Conservation (phyloP, 192 early-diverging fungal genomes). For the Podila epigama region DNA sequence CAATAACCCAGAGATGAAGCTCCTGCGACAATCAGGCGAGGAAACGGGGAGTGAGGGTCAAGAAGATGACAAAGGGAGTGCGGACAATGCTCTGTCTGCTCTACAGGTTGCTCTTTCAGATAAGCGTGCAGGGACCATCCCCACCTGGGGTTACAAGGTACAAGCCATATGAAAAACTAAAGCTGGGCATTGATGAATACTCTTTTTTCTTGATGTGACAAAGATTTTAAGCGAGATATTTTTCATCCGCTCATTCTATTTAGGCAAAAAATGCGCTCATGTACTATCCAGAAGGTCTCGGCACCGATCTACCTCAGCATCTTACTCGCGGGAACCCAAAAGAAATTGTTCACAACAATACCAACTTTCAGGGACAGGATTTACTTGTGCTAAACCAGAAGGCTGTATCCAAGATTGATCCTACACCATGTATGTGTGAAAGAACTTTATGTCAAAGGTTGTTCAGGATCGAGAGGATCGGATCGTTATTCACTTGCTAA, state of each 20-base stretch:
- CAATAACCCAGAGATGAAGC: constrained; percentile 16
- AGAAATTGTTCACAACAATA: constrained; percentile 68
- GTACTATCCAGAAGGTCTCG: constrained; percentile 69
- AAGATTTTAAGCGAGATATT: no score
- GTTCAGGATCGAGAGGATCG: no score
- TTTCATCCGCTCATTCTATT: neutral
- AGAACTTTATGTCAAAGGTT: no score
- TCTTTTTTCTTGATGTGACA: no score
- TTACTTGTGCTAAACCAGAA: constrained; percentile 30
- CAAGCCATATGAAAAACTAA: no score
- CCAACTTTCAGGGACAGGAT: constrained; percentile 58
- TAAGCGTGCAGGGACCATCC: constrained; percentile 30
- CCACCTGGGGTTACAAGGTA: constrained; percentile 70
- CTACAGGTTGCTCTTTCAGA: constrained; percentile 27
- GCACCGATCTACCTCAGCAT: constrained; percentile 45
- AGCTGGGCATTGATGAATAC: no score
- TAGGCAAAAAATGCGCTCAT: constrained; percentile 76
- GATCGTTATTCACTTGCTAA: no score
- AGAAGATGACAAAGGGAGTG: constrained; percentile 5
- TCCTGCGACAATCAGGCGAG: constrained; percentile 23
- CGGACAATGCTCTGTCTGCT: neutral
- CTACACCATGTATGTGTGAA: constrained; percentile 5
- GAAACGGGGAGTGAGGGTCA: no score
- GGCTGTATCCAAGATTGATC: constrained; percentile 26
- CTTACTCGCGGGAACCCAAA: constrained; percentile 61